These are phyloP conservation scores for Zygoascus bituminiphila DNA, from an alignment of 805 yeast species.

Conservation along the genomic window DNA sequence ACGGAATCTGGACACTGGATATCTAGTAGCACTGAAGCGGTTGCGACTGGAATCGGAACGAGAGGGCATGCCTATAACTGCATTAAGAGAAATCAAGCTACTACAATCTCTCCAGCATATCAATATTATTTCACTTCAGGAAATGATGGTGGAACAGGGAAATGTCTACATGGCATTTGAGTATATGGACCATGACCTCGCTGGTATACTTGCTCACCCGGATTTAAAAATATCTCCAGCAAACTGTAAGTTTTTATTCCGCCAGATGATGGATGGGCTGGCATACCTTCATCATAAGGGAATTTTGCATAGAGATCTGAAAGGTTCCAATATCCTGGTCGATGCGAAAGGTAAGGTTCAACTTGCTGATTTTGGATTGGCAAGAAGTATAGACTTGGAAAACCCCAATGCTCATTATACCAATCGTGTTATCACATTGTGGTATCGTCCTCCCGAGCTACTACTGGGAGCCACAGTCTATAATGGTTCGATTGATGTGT, in stretches of 20 bases:
- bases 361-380: conserved; percentile 93
- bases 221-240: conserved; percentile 52
- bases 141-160: conserved; percentile 76
- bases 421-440: conserved; percentile 87
- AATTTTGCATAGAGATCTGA: conserved; percentile 80
- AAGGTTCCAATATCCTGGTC: conserved; percentile 84
- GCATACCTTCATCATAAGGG: conserved; percentile 62
- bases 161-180: conserved; percentile 86
- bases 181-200: conserved; percentile 86
- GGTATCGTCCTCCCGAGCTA: conserved; percentile 97
- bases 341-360: conserved; percentile 69
- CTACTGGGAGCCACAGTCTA: conserved; percentile 85
- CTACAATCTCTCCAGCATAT: conserved; percentile 75
- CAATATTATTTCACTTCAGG: conserved; percentile 72
- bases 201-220: conserved; percentile 78
- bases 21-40: conserved; percentile 77
- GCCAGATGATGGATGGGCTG: conserved; percentile 69
- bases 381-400: conserved; percentile 36
- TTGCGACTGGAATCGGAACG: conserved; percentile 77
- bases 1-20: conserved; percentile 54
- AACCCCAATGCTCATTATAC: conserved; percentile 67
- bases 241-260: conserved; percentile 71
- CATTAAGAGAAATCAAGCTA: conserved; percentile 81
- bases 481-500: conserved; percentile 84
- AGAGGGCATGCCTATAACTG: conserved; percentile 95